Base-by-base conservation (phyloP, 352 stramenopile species). In the Phytophthora parvispora region DNA sequence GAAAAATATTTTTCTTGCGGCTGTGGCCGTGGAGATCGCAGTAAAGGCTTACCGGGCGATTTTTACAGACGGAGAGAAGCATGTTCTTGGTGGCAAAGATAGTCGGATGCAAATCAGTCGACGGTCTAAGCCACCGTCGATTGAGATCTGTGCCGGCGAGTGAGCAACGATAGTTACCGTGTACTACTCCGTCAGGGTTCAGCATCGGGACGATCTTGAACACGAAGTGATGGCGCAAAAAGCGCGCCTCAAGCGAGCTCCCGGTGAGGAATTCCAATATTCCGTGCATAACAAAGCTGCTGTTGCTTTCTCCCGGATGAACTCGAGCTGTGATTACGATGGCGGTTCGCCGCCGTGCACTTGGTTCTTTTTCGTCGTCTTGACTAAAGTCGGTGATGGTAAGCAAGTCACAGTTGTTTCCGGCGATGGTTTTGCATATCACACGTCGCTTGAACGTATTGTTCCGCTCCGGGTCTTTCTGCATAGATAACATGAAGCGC, bases 191-290 rank as follows among this genome's bases (percentile, higher is more conserved):
- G 58, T 98, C 94, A 0, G 90, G 89, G 62, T 98, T 98, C n/a
- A 98, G 77, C 94, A 98, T 98, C 3, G 94, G 94, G 12, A 98
- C 86, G 48, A 98, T 52, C 56, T 97, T 97, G 66, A 98, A 97
- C 18, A 97, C 79, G 49, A 97, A 97, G 34, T 89, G 74, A 36
- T 89, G 77, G 16, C 91, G 87, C n/a, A 98, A 69, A 45, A 83
- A 81, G 25, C 72, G 77, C 25, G 93, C 92, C 59, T 92, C 90
- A 7, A 85, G 72, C 12, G 89, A 84, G 18, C 69, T 60, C 27
- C 87, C 83, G 0, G 89, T 96, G 50, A 98, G 75, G 54, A 96
- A 97, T 16, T 95, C 77, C 28, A 98, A 68, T 34, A 98, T 81
- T 15, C 94, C 94, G 47, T 98, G 83, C 82, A 98, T 97, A 31